Percentiles rank a stretch among this genome's conserved stretches.
These are phyloP conservation scores for Botryotinia calthae DNA, from an alignment of 2,329 filamentous ascomycete species.

Conservation along the genomic window DNA sequence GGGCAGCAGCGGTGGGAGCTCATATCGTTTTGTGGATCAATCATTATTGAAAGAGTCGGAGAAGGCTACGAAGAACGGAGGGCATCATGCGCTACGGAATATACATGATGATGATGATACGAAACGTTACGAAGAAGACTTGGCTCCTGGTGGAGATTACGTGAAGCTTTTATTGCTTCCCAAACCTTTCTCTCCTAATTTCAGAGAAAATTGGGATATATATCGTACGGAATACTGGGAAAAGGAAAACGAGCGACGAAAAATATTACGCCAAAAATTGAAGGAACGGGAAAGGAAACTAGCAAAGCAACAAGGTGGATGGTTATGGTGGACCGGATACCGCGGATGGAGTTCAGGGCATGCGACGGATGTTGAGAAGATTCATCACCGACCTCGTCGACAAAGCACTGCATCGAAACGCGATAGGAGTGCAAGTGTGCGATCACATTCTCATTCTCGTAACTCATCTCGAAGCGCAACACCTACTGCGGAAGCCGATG, in stretches of 20 bases:
- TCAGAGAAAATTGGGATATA: constrained; percentile 94
- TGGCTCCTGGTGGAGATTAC: constrained; percentile 85
- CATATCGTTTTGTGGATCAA: constrained; percentile 75
- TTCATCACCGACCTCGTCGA: constrained; percentile 31
- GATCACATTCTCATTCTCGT: constrained; percentile 37
- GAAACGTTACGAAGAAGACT: constrained; percentile 76
- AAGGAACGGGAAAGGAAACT: constrained; percentile 65
- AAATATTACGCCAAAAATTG: constrained; percentile 67
- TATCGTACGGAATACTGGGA: constrained; percentile 97
- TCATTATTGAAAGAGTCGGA: constrained; percentile 58
- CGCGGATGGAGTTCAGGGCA: constrained; percentile 46
- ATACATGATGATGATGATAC: constrained; percentile 59
- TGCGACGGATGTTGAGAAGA: constrained; percentile 37
- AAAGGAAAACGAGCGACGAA: constrained; percentile 85
- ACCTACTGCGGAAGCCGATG: constrained; percentile 37
- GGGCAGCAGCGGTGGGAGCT: constrained; percentile 62
- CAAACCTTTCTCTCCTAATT: constrained; percentile 92
- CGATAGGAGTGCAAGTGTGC: constrained; percentile 34
- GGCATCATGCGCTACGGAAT: constrained; percentile 42
- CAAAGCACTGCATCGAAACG: constrained; percentile 30
- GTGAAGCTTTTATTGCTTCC: constrained; percentile 87
- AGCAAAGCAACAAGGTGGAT: constrained; percentile 65
- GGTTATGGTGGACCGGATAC: constrained; percentile 87
- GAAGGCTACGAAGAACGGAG: constrained; percentile 52
- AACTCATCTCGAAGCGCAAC: constrained; percentile 41